Conservation (phyloP, 495 filamentous ascomycete species). For the Hapsidospora chrysogenum region DNA sequence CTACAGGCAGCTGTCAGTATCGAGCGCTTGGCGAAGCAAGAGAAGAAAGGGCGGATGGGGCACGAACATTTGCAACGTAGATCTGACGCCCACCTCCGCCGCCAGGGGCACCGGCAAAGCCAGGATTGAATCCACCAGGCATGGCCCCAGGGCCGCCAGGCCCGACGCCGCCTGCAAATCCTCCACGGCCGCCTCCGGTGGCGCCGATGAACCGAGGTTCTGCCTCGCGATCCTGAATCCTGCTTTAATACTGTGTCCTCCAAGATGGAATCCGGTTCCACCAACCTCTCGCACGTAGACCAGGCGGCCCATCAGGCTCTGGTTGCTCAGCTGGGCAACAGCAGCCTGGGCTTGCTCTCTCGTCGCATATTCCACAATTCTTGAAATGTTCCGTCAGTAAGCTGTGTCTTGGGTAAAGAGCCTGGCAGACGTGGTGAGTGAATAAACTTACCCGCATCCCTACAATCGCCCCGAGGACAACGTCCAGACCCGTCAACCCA, state of each 20-base stretch:
- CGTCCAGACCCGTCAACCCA: conserved; percentile 99
- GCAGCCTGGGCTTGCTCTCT: conserved; percentile 97
- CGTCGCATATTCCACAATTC: conserved; percentile 99
- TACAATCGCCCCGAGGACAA: conserved; percentile 76
- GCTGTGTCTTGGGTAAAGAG: not conserved
- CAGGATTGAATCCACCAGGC: conserved; percentile 20
- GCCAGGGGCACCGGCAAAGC: conserved; percentile 24
- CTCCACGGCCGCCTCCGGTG: conserved; percentile 35
- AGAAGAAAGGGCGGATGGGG: conserved; percentile 11
- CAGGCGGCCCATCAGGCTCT: conserved; percentile 92
- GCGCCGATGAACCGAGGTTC: conserved; percentile 83
- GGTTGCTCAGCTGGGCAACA: conserved; percentile 95
- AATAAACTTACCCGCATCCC: conserved; percentile 98
- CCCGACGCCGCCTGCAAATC: conserved; percentile 20
- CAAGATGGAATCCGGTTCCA: no score
- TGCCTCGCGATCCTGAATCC: conserved; percentile 70
- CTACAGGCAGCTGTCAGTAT: conserved; percentile 33
- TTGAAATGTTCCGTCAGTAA: no score
- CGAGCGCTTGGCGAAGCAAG: conserved; percentile 7
- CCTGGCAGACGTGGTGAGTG: conserved; percentile 1
- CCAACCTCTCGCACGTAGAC: conserved; percentile 96
- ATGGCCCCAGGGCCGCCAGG: conserved; percentile 15
- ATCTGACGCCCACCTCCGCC: conserved; percentile 60
- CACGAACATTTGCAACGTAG: conserved; percentile 95
- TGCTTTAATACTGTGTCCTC: no score